phyloP scores from a whole-genome alignment of 2,329 filamentous ascomycete species.

The Zymoseptoria tritici region DNA sequence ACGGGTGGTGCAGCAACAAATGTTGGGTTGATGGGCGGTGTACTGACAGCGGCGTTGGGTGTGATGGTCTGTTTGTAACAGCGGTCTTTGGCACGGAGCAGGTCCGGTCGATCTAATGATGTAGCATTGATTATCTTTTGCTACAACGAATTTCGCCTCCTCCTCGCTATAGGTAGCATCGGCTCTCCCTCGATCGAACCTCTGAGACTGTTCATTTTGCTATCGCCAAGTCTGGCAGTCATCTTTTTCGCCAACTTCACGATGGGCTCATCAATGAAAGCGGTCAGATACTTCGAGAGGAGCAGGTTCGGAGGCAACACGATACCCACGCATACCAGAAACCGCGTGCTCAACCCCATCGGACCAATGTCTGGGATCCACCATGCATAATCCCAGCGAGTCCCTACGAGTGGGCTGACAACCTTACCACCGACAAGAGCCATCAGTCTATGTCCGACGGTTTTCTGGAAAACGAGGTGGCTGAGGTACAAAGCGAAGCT shows the following conservation, averaged over 20 bases:
- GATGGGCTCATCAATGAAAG: background rate
- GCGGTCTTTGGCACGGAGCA: background rate
- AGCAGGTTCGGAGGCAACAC: background rate
- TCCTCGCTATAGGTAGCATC: background rate
- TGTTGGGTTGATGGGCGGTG: background rate
- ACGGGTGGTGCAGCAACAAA: background rate
- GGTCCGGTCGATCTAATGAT: background rate
- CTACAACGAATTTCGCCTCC: background rate
- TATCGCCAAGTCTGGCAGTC: background rate
- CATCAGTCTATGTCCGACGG: conserved; percentile 13
- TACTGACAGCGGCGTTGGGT: background rate
- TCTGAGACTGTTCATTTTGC: background rate
- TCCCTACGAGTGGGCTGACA: background rate
- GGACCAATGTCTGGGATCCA: background rate
- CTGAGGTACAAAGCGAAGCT: conserved; percentile 56
- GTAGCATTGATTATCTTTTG: background rate
- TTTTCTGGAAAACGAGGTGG: conserved; percentile 51
- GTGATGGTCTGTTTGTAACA: background rate
- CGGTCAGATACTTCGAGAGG: background rate
- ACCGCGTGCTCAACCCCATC: background rate
- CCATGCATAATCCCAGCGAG: background rate
- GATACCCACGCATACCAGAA: background rate
- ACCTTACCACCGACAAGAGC: conserved; percentile 6
- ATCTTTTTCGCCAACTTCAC: background rate
- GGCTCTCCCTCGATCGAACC: background rate